Conservation (phyloP, 2,329 filamentous ascomycete genomes). For the Capronia coronata region DNA sequence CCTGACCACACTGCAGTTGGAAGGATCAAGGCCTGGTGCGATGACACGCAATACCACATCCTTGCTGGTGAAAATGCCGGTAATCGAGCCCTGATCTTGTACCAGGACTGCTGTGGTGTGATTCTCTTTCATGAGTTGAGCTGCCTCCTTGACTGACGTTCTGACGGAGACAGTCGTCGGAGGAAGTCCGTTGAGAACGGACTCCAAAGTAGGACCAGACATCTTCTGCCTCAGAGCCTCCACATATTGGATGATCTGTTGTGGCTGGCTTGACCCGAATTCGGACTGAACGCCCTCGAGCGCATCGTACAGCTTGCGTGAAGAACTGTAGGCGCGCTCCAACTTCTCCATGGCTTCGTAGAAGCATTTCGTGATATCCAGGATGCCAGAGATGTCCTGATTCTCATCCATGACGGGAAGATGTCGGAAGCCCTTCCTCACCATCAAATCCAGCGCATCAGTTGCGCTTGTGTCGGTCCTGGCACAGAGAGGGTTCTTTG, state of each 20-base stretch:
- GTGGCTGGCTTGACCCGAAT: conserved; percentile 87
- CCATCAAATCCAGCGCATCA: conserved; percentile 95
- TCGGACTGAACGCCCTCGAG: conserved; percentile 97
- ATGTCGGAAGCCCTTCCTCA: conserved; percentile 94
- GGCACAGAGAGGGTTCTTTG: conserved; percentile 96
- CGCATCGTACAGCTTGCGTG: conserved; percentile 95
- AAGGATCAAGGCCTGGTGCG: conserved; percentile 86
- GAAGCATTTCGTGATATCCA: conserved; percentile 99
- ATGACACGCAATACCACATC: conserved; percentile 97
- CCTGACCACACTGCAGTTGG: conserved; percentile 92
- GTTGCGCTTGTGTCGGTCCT: conserved; percentile 97
- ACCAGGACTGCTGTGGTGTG: conserved; percentile 95
- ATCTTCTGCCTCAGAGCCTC: conserved; percentile 93
- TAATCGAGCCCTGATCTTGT: conserved; percentile 94
- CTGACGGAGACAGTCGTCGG: conserved; percentile 92
- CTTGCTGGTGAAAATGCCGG: conserved; percentile 98
- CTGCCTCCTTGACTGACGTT: conserved; percentile 93
- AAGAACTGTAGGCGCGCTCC: conserved; percentile 93
- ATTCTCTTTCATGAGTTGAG: conserved; percentile 95
- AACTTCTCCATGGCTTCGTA: conserved; percentile 99
- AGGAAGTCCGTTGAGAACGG: conserved; percentile 82
- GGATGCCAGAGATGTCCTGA: conserved; percentile 94
- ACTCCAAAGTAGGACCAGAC: conserved; percentile 94
- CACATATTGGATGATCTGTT: conserved; percentile 98
- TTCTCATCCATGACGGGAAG: conserved; percentile 99